Evolutionary conservation across 306 rosid species (phyloP).

Genomic region (Quercus parvula): DNA sequence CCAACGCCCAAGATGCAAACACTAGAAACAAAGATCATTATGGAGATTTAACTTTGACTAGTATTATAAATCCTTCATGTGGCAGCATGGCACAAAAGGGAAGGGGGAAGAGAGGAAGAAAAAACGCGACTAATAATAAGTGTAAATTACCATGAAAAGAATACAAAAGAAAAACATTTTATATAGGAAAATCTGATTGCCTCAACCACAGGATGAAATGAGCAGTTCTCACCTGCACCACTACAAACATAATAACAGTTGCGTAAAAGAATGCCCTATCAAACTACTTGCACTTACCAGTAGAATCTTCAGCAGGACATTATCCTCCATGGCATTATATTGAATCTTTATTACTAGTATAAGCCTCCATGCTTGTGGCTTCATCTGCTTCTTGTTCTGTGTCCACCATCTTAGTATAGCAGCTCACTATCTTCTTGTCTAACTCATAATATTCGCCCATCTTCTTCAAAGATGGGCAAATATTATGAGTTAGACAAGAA

Average conservation of each 20-base stretch:
- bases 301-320: slow-evolving; percentile 20
- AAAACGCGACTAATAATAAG: neutral
- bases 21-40: neutral
- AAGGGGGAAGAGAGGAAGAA: neutral
- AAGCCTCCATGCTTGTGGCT: slow-evolving; percentile 29
- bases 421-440: slow-evolving; percentile 79
- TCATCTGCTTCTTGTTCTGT: slow-evolving; percentile 40
- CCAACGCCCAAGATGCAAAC: slow-evolving; percentile 1
- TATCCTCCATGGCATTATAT: slow-evolving; percentile 30
- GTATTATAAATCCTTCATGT: slow-evolving; percentile 3
- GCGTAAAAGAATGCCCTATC: slow-evolving; percentile 21
- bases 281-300: slow-evolving; percentile 22
- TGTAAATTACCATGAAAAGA: neutral
- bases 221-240: slow-evolving; percentile 17
- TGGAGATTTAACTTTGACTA: neutral
- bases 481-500: slow-evolving; percentile 82
- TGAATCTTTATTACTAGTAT: slow-evolving; percentile 28
- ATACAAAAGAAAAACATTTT: neutral
- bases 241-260: slow-evolving; percentile 13
- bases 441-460: slow-evolving; percentile 83
- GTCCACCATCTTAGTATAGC: slow-evolving; percentile 58
- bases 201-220: neutral
- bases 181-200: neutral
- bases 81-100: neutral
- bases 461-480: slow-evolving; percentile 72